Evolutionary conservation across 1,284 basidiomycete species (phyloP), one percentile per base, ranked within the genome.

Genomic region (Peniophora sp.): DNA sequence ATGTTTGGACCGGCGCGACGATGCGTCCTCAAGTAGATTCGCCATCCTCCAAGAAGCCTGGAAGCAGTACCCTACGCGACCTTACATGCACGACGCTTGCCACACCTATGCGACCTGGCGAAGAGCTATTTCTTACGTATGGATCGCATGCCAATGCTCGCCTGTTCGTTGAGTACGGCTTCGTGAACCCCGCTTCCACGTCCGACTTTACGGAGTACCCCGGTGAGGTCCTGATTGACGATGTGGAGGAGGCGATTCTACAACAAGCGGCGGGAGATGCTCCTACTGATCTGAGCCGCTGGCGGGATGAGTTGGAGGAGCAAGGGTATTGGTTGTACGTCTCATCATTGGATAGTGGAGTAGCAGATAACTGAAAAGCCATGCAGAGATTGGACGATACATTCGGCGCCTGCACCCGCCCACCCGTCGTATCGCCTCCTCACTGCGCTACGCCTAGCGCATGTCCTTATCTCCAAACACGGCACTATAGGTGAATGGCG

Each of bases 101-200:
- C 20, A 58, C 59, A 3, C 60, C 62, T 5, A 64, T 85, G 23
- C 52, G 64, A 23, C 55, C 67, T 44, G 80, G 76, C 18, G 73
- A 85, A 17, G 85, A 94, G 60, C 66, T 94, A 1, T 79, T 75
- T 50, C 71, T 95, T 52, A 78, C 75, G 50, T 95, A 95, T 58
- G 92, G 91, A 1, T 63, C 67, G 18, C 91, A 93, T 63, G 69
- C 81, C 17, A 91, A 90, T 58, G 72, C 75, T 41, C 82, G 74
- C 6, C 64, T 95, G 17, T 88, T 92, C 62, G 73, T 82, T 24
- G 92, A 95, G 62, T 95, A 95, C 64, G 92, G 91, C 0, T 95
- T 95, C 61, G 76, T 87, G 23, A 74, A 76, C 57, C 23, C 52
- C 12, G 56, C 67, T 36, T 57, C 58, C 0, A 51, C 61, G 32